Evolutionary conservation across 2,329 filamentous ascomycete genomes (phyloP).

Genomic region (Fonsecaea nubica): DNA sequence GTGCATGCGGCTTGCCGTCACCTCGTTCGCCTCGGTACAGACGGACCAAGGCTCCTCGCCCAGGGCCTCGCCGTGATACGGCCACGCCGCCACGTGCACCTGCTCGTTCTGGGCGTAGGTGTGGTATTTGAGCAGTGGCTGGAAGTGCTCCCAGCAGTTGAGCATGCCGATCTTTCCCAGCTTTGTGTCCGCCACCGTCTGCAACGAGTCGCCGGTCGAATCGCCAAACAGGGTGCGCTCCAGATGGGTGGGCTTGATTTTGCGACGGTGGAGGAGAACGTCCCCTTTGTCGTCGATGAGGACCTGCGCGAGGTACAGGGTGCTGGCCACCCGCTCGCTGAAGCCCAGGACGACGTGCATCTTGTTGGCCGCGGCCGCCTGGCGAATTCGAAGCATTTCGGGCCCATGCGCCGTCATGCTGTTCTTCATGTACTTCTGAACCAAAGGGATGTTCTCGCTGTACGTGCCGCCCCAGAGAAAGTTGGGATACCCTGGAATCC

Average conservation of each 20-base stretch:
- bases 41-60: conserved; percentile 13
- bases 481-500: conserved; percentile 63
- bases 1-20: conserved; percentile 11
- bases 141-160: conserved; percentile 60
- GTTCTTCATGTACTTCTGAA: conserved; percentile 26
- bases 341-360: conserved; percentile 55
- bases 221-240: conserved; percentile 61
- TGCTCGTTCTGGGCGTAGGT: conserved; percentile 52
- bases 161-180: conserved; percentile 45
- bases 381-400: conserved; percentile 49
- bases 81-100: conserved; percentile 60
- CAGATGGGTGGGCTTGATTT: conserved; percentile 62
- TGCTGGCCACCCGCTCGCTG: conserved; percentile 48
- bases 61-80: conserved; percentile 34
- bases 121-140: conserved; percentile 59
- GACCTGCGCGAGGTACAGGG: conserved; percentile 56
- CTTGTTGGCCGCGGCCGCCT: conserved; percentile 45
- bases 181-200: conserved; percentile 51
- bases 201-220: conserved; percentile 48
- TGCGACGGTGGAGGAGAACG: conserved; percentile 51
- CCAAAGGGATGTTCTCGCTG: conserved; percentile 33
- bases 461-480: conserved; percentile 48
- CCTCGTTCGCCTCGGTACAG: conserved; percentile 12
- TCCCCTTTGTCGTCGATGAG: conserved; percentile 54
- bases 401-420: conserved; percentile 19